A percentile compares a stretch with the other conserved stretches of the same genome.
phyloP scores from a whole-genome alignment of 169 alveolate genomes.

The Amoebophrya sp. region DNA sequence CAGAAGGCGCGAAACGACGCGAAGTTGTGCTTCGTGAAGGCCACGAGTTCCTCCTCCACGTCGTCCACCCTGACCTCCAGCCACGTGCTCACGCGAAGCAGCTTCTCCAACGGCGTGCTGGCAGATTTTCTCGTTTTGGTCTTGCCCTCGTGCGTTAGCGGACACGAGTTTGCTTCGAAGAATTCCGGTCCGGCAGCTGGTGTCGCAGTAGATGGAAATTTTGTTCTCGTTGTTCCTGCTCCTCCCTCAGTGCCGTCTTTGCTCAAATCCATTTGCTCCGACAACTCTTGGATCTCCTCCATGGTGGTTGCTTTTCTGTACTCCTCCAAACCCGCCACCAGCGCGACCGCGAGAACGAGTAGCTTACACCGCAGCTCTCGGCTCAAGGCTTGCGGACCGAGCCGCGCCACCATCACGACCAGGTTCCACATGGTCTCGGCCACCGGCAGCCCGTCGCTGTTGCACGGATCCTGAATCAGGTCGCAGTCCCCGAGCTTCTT shows the following conservation, averaged over 20 bases:
- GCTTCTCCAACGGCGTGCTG: background rate
- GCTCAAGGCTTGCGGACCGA: background rate
- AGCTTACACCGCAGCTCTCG: background rate
- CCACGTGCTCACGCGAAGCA: background rate
- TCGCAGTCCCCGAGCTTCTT: background rate
- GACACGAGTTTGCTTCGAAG: too few species aligned
- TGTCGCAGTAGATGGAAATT: too few species aligned
- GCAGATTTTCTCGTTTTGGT: background rate
- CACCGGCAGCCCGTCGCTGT: background rate
- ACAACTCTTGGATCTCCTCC: background rate
- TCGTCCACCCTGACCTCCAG: background rate
- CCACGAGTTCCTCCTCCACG: background rate
- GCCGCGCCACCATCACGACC: background rate
- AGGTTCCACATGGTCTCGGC: background rate
- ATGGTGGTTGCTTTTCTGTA: background rate
- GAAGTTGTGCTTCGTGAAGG: background rate
- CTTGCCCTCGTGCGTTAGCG: background rate
- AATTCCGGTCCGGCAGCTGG: too few species aligned
- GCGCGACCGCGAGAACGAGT: background rate
- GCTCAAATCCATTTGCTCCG: background rate
- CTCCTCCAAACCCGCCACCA: background rate
- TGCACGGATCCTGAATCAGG: background rate
- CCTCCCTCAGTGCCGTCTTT: background rate
- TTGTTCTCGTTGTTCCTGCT: background rate
- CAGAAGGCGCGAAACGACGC: background rate